Evolutionary conservation across 345 rosid genomes (phyloP).

Genomic region (Boechera retrofracta): DNA sequence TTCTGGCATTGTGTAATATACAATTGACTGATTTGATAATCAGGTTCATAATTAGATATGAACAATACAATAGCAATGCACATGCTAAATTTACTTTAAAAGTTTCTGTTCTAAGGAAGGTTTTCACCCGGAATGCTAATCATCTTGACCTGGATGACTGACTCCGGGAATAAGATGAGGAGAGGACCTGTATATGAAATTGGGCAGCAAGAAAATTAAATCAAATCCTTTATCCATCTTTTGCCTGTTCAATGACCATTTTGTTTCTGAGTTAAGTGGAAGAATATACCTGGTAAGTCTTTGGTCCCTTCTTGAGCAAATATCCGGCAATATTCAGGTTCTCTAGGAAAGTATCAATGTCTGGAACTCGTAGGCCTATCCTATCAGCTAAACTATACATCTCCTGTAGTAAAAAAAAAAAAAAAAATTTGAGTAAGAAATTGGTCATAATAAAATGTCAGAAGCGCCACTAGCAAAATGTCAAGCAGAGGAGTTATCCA

Average conservation of each 20-base stretch:
- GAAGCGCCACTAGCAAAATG: constrained; percentile 11
- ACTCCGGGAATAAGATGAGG: constrained; percentile 81
- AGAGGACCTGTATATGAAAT: constrained; percentile 67
- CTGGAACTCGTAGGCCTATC: constrained; percentile 87
- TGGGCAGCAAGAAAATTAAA: background rate
- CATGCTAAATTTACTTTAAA: constrained; percentile 17
- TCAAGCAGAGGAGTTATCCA: constrained; percentile 39
- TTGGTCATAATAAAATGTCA: constrained; percentile 13
- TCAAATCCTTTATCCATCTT: background rate
- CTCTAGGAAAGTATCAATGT: constrained; percentile 79
- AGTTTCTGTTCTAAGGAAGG: constrained; percentile 22
- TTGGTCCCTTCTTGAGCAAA: constrained; percentile 91
- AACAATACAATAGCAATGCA: constrained; percentile 8
- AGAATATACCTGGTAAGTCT: constrained; percentile 77
- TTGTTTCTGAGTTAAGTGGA: constrained; percentile 19
- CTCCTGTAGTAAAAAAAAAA: constrained; percentile 58
- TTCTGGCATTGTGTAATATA: constrained; percentile 37
- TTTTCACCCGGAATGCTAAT: constrained; percentile 22
- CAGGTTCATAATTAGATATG: constrained; percentile 12
- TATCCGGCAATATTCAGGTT: constrained; percentile 90
- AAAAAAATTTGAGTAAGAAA: background rate
- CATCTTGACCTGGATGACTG: constrained; percentile 74
- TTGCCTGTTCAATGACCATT: constrained; percentile 6
- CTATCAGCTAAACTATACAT: constrained; percentile 93
- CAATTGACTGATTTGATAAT: constrained; percentile 23